Percentiles rank a stretch among this genome's conserved stretches.
These are phyloP conservation scores for Leccinum barrowsii DNA, from an alignment of 768 basidiomycete species.

Conservation along the genomic window DNA sequence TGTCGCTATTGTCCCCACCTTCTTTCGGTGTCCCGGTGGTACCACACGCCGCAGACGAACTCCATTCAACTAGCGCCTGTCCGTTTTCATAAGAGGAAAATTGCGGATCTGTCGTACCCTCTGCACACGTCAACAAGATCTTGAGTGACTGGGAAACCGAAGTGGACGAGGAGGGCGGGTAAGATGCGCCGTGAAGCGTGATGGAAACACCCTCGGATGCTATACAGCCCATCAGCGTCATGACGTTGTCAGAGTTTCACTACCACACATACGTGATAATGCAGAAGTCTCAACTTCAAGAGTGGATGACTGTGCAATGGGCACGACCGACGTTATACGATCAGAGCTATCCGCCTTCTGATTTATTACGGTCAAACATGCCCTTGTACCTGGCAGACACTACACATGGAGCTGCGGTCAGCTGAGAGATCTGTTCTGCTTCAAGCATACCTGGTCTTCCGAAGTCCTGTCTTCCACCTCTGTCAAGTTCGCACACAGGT, in stretches of 20 bases:
- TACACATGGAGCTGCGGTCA: conserved; percentile 28
- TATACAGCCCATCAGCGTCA: conserved; percentile 23
- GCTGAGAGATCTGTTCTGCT: not conserved
- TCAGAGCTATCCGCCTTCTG: conserved; percentile 50
- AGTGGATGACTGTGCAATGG: conserved; percentile 49
- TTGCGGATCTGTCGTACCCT: conserved; percentile 40
- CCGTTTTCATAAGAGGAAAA: conserved; percentile 62
- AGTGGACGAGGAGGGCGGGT: conserved; percentile 48
- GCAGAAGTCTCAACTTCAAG: conserved; percentile 26
- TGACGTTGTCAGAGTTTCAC: not conserved
- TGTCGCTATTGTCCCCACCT: conserved; percentile 20
- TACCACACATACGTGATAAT: conserved; percentile 37
- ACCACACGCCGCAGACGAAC: conserved; percentile 54
- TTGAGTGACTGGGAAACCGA: conserved; percentile 54
- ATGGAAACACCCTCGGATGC: conserved; percentile 56
- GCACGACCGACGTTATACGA: conserved; percentile 70
- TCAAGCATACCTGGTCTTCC: conserved; percentile 62
- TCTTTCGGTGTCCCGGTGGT: conserved; percentile 25
- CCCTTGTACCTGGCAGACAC: conserved; percentile 69
- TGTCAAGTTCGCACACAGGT: conserved; percentile 63
- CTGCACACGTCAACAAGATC: conserved; percentile 57
- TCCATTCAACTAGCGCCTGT: conserved; percentile 59
- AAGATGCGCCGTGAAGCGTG: conserved; percentile 55
- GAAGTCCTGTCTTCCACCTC: conserved; percentile 42
- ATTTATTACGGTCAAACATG: conserved; percentile 71